phyloP scores from a whole-genome alignment of 2,329 filamentous ascomycete species.

The Acrodontium crateriforme region DNA sequence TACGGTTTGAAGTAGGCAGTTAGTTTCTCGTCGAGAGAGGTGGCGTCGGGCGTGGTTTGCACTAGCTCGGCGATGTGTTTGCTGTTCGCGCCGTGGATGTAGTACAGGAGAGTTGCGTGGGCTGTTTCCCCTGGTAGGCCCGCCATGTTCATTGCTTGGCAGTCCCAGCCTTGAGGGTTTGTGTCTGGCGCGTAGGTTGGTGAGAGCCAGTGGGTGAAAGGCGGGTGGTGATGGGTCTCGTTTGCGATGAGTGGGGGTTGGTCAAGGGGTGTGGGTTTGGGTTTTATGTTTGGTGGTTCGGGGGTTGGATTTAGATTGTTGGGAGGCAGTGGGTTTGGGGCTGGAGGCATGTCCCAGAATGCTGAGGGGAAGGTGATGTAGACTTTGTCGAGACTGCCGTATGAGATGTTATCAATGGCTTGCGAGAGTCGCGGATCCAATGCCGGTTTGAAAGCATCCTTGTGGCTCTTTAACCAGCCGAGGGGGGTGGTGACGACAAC shows the following conservation, averaged over 20 bases:
- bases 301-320: slow-evolving; percentile 3
- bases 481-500: slow-evolving; percentile 55
- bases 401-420: slow-evolving; percentile 52
- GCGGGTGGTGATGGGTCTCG: background rate
- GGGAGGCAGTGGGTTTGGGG: background rate
- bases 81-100: slow-evolving; percentile 53
- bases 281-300: slow-evolving; percentile 24
- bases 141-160: slow-evolving; percentile 58
- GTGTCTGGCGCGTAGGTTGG: slow-evolving; percentile 52
- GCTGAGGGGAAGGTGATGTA: slow-evolving; percentile 51
- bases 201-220: slow-evolving; percentile 60
- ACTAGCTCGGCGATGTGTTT: slow-evolving; percentile 34
- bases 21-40: slow-evolving; percentile 42
- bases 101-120: slow-evolving; percentile 79
- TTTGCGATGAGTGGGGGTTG: slow-evolving; percentile 5
- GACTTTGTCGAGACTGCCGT: slow-evolving; percentile 61
- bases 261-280: slow-evolving; percentile 24
- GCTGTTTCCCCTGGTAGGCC: slow-evolving; percentile 44
- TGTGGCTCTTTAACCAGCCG: slow-evolving; percentile 52
- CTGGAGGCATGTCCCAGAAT: slow-evolving; percentile 48
- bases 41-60: slow-evolving; percentile 20
- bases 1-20: slow-evolving; percentile 62
- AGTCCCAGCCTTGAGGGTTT: slow-evolving; percentile 48
- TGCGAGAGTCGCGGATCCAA: slow-evolving; percentile 43
- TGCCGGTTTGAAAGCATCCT: slow-evolving; percentile 43